phyloP scores from a whole-genome alignment of 345 rosid genomes.

The Melastoma malabathricum region DNA sequence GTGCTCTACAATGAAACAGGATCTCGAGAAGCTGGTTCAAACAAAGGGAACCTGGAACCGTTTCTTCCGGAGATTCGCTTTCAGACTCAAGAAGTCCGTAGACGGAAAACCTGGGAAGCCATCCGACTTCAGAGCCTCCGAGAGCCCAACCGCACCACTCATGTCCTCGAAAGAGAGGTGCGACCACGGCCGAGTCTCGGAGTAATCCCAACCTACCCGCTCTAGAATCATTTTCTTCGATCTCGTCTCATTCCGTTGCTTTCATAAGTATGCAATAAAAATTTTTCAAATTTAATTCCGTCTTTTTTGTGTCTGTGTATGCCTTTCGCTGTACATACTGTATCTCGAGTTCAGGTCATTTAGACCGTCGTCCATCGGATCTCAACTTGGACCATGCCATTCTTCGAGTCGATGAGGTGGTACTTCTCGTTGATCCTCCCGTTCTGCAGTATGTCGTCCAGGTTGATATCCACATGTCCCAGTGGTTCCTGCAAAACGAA shows the following conservation, averaged over 20 bases:
- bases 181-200: no score
- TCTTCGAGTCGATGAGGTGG: conserved; percentile 66
- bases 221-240: no score
- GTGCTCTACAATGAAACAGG: conserved; percentile 63
- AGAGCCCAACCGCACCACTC: conserved; percentile 7
- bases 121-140: conserved; percentile 8
- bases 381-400: conserved; percentile 63
- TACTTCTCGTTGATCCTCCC: conserved; percentile 77
- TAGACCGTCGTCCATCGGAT: conserved; percentile 53
- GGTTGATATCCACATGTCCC: conserved; percentile 66
- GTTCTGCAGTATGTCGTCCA: conserved; percentile 59
- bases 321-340: no score
- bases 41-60: conserved; percentile 52
- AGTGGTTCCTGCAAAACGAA: conserved; percentile 40
- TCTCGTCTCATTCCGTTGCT: no score
- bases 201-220: neutral
- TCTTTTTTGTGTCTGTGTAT: no score
- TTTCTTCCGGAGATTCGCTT: conserved; percentile 31
- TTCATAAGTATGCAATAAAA: no score
- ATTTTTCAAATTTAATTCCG: no score
- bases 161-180: no score
- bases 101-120: conserved; percentile 13
- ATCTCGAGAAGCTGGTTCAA: conserved; percentile 55
- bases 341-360: conserved; percentile 1
- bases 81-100: conserved; percentile 18